Percentiles rank a stretch among this genome's conserved stretches.
phyloP scores from a whole-genome alignment of 768 basidiomycete genomes.

The Candolleomyces eurysporus region DNA sequence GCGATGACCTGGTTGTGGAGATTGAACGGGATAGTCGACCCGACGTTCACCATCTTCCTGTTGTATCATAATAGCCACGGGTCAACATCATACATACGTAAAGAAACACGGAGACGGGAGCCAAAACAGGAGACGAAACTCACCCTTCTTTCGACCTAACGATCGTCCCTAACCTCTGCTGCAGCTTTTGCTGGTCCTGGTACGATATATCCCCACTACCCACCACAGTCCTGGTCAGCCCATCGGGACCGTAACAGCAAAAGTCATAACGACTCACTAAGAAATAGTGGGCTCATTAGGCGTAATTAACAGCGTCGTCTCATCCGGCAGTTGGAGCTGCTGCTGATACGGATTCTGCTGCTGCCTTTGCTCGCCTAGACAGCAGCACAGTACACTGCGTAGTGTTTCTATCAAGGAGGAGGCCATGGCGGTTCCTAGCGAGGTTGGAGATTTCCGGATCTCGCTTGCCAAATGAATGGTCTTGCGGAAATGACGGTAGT shows the following conservation, averaged over 20 bases:
- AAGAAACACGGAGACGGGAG: neutral
- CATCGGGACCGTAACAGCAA: neutral
- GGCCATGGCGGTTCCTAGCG: no score
- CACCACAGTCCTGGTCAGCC: neutral
- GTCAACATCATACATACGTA: neutral
- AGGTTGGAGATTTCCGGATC: no score
- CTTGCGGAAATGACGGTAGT: no score
- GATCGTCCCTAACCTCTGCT: constrained; percentile 49
- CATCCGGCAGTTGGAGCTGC: neutral
- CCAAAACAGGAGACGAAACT: constrained; percentile 15
- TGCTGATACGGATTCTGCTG: neutral
- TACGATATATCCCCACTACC: neutral
- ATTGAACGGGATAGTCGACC: constrained; percentile 54
- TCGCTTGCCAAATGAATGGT: no score
- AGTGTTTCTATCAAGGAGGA: no score
- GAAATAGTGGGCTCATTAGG: neutral
- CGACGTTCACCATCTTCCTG: constrained; percentile 67
- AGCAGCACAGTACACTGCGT: no score
- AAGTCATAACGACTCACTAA: neutral
- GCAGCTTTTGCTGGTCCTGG: constrained; percentile 23
- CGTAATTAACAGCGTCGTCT: neutral
- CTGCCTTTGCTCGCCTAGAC: no score
- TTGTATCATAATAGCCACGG: neutral
- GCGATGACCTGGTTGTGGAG: constrained; percentile 41
- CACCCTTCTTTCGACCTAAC: constrained; percentile 61